phyloP scores from a whole-genome alignment of 2,329 filamentous ascomycete species.

The Aspergillus flavus region DNA sequence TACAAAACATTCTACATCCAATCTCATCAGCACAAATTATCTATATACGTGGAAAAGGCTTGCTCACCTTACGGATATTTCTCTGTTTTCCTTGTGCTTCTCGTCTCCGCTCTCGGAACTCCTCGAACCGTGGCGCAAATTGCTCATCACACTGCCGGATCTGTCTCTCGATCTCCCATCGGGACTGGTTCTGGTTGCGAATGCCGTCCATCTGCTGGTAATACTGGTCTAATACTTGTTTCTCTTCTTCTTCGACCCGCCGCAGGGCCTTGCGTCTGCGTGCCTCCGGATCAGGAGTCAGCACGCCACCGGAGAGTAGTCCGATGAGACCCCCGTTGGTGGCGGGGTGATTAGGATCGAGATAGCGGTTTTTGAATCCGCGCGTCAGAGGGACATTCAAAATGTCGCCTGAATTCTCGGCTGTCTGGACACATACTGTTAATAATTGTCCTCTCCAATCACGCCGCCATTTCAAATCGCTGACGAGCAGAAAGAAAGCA shows the following conservation, averaged over 20 bases:
- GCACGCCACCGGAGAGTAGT: conserved; percentile 47
- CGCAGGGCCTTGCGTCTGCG: background rate
- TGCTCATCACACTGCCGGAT: background rate
- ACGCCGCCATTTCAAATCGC: too few relatives aligned
- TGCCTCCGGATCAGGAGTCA: background rate
- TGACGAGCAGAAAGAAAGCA: too few relatives aligned
- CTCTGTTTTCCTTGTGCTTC: background rate
- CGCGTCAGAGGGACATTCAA: background rate
- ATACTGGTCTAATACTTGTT: background rate
- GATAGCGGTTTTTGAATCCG: conserved; percentile 48
- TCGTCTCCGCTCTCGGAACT: background rate
- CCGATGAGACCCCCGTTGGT: conserved; percentile 50
- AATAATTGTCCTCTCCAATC: background rate
- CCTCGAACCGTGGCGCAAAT: background rate
- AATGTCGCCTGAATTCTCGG: background rate
- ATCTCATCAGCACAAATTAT: background rate
- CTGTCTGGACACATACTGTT: background rate
- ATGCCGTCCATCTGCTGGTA: background rate
- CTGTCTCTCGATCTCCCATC: background rate
- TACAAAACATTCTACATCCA: background rate
- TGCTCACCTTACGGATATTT: background rate
- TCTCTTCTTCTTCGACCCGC: background rate
- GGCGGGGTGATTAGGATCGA: conserved; percentile 54
- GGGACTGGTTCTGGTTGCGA: background rate
- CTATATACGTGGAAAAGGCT: background rate